Evolutionary conservation across 108 stramenopile species (phyloP).

Genomic region (Nannochloropsis granulata): DNA sequence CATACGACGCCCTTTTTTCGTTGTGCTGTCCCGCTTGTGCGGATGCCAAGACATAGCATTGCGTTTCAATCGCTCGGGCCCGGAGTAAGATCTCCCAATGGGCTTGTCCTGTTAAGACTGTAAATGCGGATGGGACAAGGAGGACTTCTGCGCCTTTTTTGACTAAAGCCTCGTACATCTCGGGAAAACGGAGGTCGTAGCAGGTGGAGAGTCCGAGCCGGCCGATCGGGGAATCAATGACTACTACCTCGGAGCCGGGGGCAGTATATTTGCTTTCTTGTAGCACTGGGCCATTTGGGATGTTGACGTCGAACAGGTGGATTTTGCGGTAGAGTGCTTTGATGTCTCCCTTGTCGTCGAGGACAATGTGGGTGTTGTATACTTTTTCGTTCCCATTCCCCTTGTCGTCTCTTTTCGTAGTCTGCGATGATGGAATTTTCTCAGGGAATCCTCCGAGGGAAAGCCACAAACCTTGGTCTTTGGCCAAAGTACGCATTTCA

Average conservation of each 20-base stretch:
- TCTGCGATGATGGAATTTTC: not conserved
- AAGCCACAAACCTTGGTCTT: constrained; percentile 25
- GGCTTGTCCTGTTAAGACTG: constrained; percentile 79
- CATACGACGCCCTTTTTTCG: constrained; percentile 16
- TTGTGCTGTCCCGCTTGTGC: constrained; percentile 60
- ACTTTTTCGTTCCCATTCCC: constrained; percentile 29
- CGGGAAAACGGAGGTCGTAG: constrained; percentile 90
- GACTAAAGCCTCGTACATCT: constrained; percentile 49
- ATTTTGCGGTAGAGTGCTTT: constrained; percentile 61
- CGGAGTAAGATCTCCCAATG: constrained; percentile 75
- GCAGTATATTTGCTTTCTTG: constrained; percentile 59
- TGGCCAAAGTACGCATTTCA: constrained; percentile 4
- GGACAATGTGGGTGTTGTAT: constrained; percentile 84
- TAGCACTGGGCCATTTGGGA: constrained; percentile 48
- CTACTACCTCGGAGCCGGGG: constrained; percentile 60
- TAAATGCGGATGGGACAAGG: constrained; percentile 81
- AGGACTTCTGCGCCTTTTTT: constrained; percentile 59
- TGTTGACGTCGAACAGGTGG: constrained; percentile 83
- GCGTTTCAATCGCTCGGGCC: constrained; percentile 86
- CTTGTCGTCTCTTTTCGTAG: not conserved
- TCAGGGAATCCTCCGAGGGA: constrained; percentile 43
- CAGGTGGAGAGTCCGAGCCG: constrained; percentile 72
- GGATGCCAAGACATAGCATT: constrained; percentile 87
- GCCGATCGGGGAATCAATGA: constrained; percentile 54
- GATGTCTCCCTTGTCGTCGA: constrained; percentile 53